Conservation (phyloP, 306 rosid species). For the Pueraria montana region DNA sequence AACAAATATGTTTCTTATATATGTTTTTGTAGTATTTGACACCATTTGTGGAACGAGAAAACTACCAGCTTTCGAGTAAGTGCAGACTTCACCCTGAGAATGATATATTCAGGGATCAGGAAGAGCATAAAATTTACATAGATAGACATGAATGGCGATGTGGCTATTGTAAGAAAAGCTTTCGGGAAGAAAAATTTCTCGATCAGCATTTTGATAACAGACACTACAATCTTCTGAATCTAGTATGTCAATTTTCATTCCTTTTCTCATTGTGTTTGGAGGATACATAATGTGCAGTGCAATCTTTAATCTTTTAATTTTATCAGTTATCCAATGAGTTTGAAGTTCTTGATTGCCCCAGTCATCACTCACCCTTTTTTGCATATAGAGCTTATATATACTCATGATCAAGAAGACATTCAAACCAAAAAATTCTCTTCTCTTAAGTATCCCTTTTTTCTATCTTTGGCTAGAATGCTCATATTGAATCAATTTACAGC, state of each 20-base stretch:
- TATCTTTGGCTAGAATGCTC: conserved; percentile 28
- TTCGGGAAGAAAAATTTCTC: conserved; percentile 86
- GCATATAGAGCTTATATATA: background rate
- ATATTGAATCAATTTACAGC: conserved; percentile 27
- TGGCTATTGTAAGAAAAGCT: conserved; percentile 96
- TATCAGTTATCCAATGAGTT: conserved; percentile 12
- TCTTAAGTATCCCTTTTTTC: background rate
- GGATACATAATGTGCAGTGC: conserved; percentile 39
- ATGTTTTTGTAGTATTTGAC: conserved; percentile 73
- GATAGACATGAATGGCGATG: conserved; percentile 90
- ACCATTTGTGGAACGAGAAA: conserved; percentile 83
- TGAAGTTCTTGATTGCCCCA: background rate
- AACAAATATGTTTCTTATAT: conserved; percentile 29
- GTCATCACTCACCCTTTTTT: background rate
- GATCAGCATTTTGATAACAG: conserved; percentile 95
- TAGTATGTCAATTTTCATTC: conserved; percentile 66
- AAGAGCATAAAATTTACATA: conserved; percentile 79
- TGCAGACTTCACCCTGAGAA: conserved; percentile 87
- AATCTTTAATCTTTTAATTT: conserved; percentile 30
- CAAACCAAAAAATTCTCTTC: background rate
- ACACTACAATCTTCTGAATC: conserved; percentile 87
- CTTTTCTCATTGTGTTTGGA: conserved; percentile 48
- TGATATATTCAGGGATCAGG: conserved; percentile 92
- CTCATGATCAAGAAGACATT: background rate
- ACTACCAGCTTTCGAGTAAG: conserved; percentile 67